Conservation (phyloP, 306 rosid species). For the apple (Malus domestica) region DNA sequence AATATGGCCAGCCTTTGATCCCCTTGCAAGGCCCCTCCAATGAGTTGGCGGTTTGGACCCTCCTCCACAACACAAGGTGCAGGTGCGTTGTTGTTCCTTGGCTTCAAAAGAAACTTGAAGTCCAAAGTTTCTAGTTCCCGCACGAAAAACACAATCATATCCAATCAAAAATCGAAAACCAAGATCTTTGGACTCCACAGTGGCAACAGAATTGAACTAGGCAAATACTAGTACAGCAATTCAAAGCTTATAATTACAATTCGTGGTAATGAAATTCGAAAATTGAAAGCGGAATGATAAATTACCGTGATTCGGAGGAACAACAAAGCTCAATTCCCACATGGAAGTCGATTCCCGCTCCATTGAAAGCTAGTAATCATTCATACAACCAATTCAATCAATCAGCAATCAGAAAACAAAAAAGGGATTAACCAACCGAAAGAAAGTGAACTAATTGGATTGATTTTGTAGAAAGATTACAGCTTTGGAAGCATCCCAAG, state of each 20-base stretch:
- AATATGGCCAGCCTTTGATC: conserved; percentile 80
- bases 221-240: neutral
- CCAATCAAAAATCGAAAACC: neutral
- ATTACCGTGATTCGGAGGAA: conserved; percentile 96
- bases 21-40: conserved; percentile 79
- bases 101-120: conserved; percentile 89
- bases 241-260: neutral
- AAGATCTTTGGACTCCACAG: neutral
- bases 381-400: neutral
- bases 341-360: conserved; percentile 88
- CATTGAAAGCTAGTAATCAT: conserved; percentile 53
- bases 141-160: neutral
- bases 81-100: conserved; percentile 54
- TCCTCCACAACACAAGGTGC: conserved; percentile 76
- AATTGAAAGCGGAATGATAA: neutral
- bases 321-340: conserved; percentile 99
- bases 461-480: conserved; percentile 23
- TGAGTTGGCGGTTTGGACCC: conserved; percentile 78
- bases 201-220: neutral
- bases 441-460: neutral
- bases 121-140: conserved; percentile 71
- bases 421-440: neutral
- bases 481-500: conserved; percentile 93
- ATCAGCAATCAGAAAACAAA: neutral
- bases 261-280: neutral